Evolutionary conservation across 192 early-diverging fungal species (phyloP).

Genomic region (Chytriomyces confervae): DNA sequence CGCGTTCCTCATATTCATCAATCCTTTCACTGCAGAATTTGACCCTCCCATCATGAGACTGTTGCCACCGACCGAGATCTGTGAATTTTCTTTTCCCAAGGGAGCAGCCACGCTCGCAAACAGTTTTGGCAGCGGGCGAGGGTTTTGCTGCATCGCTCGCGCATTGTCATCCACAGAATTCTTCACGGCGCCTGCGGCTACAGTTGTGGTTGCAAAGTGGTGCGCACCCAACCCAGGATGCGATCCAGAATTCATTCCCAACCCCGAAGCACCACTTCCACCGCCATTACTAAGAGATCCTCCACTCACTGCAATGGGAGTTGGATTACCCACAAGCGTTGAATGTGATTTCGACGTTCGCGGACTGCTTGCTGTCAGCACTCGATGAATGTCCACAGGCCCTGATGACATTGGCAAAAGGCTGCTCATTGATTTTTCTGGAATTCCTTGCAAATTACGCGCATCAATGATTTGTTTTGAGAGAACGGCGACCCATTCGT

Average conservation of each 20-base stretch:
- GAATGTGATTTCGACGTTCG: background rate
- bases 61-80: background rate
- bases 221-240: background rate
- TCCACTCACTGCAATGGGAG: background rate
- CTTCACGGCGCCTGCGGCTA: constrained; percentile 4
- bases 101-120: background rate
- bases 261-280: background rate
- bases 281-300: too few species aligned
- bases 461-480: constrained; percentile 55
- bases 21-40: constrained; percentile 8
- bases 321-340: background rate
- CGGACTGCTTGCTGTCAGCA: background rate
- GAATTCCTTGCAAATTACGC: constrained; percentile 26
- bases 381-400: too few species aligned
- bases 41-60: background rate
- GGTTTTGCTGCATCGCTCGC: constrained; percentile 57
- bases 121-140: constrained; percentile 38
- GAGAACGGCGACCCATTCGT: constrained; percentile 86
- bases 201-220: background rate
- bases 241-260: background rate
- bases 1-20: constrained; percentile 18
- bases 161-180: constrained; percentile 55
- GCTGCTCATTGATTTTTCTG: background rate
- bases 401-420: background rate
- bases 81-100: background rate